Conservation (phyloP, 1,284 basidiomycete genomes). For the Taiwanofungus camphoratus region DNA sequence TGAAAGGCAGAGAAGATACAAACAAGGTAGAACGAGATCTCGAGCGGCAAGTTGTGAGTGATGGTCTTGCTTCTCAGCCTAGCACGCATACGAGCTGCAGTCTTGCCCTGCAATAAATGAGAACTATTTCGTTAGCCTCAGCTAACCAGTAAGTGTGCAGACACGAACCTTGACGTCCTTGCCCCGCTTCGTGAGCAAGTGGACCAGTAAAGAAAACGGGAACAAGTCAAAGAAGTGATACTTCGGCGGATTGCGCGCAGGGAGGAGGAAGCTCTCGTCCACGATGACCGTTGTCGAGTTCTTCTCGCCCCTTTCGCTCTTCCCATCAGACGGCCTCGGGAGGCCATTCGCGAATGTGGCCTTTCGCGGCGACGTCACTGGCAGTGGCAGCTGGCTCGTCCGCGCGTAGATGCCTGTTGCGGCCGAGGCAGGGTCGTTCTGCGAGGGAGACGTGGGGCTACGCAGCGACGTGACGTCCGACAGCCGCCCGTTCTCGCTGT, state of each 20-base stretch:
- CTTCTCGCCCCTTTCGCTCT: constrained; percentile 11
- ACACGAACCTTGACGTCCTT: constrained; percentile 39
- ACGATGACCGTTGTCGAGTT: constrained; percentile 14
- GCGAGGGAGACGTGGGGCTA: background rate
- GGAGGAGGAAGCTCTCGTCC: constrained; percentile 44
- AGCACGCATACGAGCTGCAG: constrained; percentile 48
- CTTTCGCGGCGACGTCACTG: constrained; percentile 23
- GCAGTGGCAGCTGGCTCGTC: constrained; percentile 29
- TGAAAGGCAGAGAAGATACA: constrained; percentile 22
- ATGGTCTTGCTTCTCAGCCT: constrained; percentile 39
- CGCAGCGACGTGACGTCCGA: constrained; percentile 8
- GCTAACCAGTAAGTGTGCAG: background rate
- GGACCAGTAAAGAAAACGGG: constrained; percentile 60
- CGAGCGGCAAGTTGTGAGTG: constrained; percentile 67
- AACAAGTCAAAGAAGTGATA: constrained; percentile 63
- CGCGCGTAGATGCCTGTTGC: background rate
- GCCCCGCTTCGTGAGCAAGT: constrained; percentile 38
- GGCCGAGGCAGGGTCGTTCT: background rate
- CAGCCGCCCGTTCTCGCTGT: constrained; percentile 5
- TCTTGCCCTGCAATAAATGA: constrained; percentile 33
- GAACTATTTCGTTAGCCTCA: background rate
- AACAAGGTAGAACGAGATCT: constrained; percentile 70
- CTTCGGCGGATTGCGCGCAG: constrained; percentile 56
- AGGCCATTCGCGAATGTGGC: constrained; percentile 13
- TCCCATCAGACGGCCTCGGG: constrained; percentile 7